Conservation (phyloP, 2,329 filamentous ascomycete genomes). For the Gnomoniopsis smithogilvyi region DNA sequence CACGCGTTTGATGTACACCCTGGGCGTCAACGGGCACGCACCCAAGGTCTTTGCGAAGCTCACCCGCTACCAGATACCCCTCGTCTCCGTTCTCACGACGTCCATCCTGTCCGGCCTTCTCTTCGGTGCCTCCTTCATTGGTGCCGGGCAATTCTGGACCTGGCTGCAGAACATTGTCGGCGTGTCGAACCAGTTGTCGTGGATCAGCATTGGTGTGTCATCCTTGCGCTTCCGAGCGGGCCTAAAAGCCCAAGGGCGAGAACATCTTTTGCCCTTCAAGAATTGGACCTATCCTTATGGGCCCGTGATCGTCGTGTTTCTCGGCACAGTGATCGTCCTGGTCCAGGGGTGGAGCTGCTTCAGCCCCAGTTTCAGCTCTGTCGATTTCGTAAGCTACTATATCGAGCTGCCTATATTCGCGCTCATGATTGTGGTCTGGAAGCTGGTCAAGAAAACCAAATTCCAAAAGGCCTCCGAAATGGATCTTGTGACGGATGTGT, state of each 20-base stretch:
- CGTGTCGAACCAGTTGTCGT: slow-evolving; percentile 65
- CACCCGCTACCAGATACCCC: slow-evolving; percentile 49
- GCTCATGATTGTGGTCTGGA: slow-evolving; percentile 54
- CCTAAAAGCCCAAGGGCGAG: slow-evolving; percentile 54
- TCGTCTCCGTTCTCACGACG: slow-evolving; percentile 52
- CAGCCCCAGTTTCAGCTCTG: slow-evolving; percentile 52
- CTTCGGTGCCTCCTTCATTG: slow-evolving; percentile 64
- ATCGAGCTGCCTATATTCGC: slow-evolving; percentile 61
- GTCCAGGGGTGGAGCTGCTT: slow-evolving; percentile 64
- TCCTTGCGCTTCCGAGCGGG: slow-evolving; percentile 63
- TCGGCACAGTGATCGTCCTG: slow-evolving; percentile 59
- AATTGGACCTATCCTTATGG: slow-evolving; percentile 67
- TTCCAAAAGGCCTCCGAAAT: slow-evolving; percentile 19
- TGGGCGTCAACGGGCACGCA: slow-evolving; percentile 54
- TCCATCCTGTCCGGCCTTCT: slow-evolving; percentile 54
- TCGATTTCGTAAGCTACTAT: slow-evolving; percentile 63
- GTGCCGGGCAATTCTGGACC: slow-evolving; percentile 61
- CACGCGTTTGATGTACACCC: slow-evolving; percentile 53
- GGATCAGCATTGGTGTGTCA: slow-evolving; percentile 62
- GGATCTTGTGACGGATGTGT: slow-evolving; percentile 23
- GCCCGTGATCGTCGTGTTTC: slow-evolving; percentile 51
- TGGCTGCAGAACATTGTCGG: slow-evolving; percentile 68
- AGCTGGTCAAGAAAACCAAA: slow-evolving; percentile 28
- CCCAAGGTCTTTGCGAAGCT: slow-evolving; percentile 50
- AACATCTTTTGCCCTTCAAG: slow-evolving; percentile 59